Evolutionary conservation across 1,284 basidiomycete genomes (phyloP).

Genomic region (Phellopilus nigrolimitatus): DNA sequence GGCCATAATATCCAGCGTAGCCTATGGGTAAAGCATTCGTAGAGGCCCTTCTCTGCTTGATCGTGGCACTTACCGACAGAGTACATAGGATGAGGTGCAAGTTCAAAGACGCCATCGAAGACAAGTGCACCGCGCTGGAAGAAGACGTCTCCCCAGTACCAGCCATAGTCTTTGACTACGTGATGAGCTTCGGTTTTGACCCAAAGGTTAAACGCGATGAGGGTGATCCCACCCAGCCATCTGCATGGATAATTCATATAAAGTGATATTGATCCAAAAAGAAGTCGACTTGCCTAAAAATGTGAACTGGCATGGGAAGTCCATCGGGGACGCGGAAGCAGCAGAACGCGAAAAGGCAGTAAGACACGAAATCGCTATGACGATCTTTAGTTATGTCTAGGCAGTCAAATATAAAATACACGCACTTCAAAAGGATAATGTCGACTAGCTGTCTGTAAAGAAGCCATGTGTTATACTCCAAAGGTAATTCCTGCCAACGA

Average conservation of each 20-base stretch:
- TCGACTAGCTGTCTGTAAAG: constrained; percentile 90
- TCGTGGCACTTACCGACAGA: constrained; percentile 68
- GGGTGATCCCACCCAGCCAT: constrained; percentile 80
- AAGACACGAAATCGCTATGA: constrained; percentile 86
- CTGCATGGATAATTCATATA: constrained; percentile 35
- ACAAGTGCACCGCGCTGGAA: constrained; percentile 89
- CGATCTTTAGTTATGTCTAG: neutral
- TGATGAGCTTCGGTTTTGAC: constrained; percentile 97
- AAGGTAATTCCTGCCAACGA: constrained; percentile 55
- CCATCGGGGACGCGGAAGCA: constrained; percentile 81
- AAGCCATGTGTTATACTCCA: constrained; percentile 91
- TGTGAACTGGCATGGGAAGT: constrained; percentile 69
- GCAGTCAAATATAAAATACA: constrained; percentile 24
- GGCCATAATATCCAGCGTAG: constrained; percentile 94
- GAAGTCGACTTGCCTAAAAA: constrained; percentile 54
- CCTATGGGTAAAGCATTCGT: constrained; percentile 38
- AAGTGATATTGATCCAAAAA: neutral
- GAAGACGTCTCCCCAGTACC: constrained; percentile 99
- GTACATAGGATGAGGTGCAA: constrained; percentile 91
- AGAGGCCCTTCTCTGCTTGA: neutral
- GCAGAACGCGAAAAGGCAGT: constrained; percentile 93
- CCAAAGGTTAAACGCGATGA: constrained; percentile 97
- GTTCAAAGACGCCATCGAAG: constrained; percentile 97
- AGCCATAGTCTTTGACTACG: constrained; percentile 89
- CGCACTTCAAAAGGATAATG: constrained; percentile 91